A percentile compares a stretch with the other conserved stretches of the same genome.
Conservation (phyloP, 2,329 filamentous ascomycete species). For the Aspergillus jensenii region DNA sequence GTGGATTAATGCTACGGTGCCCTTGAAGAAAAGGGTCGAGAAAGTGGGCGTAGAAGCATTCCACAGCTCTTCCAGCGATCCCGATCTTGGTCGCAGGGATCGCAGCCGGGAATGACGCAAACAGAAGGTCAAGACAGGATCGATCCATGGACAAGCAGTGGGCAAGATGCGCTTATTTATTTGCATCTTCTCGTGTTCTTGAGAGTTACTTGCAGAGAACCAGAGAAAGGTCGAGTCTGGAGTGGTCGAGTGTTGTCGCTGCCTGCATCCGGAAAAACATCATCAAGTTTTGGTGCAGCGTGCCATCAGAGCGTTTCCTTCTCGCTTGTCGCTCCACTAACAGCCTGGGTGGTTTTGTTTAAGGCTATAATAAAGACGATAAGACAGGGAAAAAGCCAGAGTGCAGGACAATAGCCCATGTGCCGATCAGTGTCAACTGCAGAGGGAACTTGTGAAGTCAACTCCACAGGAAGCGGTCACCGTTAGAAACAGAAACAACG, state of each 20-base stretch:
- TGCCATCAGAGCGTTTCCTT: slow-evolving; percentile 3
- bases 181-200: neutral
- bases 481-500: neutral
- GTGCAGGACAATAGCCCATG: neutral
- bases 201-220: neutral
- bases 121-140: slow-evolving; percentile 4
- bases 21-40: neutral
- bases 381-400: neutral
- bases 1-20: slow-evolving; percentile 7
- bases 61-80: neutral
- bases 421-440: slow-evolving; percentile 1
- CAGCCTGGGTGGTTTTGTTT: neutral
- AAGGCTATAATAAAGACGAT: slow-evolving; percentile 4
- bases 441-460: neutral
- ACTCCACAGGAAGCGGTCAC: slow-evolving; percentile 23
- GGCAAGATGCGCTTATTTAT: slow-evolving; percentile 1
- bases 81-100: neutral
- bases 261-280: slow-evolving; percentile 16
- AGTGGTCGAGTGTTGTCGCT: neutral
- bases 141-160: slow-evolving; percentile 1
- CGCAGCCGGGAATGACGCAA: slow-evolving; percentile 8
- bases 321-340: neutral
- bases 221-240: neutral
- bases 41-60: slow-evolving; percentile 5
- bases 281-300: slow-evolving; percentile 4